These are phyloP conservation scores for Daldinia caldariorum DNA, from an alignment of 495 filamentous ascomycete genomes.

Conservation along the genomic window DNA sequence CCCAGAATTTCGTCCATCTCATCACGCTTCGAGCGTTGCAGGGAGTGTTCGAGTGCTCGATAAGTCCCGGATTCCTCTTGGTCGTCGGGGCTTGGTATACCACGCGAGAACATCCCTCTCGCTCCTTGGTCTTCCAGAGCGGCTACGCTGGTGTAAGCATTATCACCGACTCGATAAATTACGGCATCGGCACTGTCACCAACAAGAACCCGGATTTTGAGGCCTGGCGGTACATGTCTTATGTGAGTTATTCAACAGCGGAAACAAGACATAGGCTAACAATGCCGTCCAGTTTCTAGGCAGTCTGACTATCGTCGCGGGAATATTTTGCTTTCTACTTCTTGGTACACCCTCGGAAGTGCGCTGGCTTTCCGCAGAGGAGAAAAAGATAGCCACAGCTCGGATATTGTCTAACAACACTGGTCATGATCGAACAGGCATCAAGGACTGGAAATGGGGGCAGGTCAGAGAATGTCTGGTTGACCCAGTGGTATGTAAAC, in stretches of 20 bases:
- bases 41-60: constrained; percentile 49
- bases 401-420: constrained; percentile 45
- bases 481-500: constrained; percentile 37
- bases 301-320: constrained; percentile 39
- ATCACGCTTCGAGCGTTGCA: constrained; percentile 43
- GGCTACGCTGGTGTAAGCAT: constrained; percentile 45
- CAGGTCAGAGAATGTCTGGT: constrained; percentile 44
- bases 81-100: constrained; percentile 49
- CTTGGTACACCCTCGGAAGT: constrained; percentile 49
- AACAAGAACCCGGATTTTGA: constrained; percentile 31
- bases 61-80: constrained; percentile 49
- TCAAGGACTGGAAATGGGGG: constrained; percentile 46
- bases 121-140: constrained; percentile 48
- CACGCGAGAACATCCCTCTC: constrained; percentile 47
- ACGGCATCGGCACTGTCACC: constrained; percentile 45
- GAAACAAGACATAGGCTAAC: neutral
- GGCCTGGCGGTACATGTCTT: constrained; percentile 43
- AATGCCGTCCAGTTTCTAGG: constrained; percentile 46
- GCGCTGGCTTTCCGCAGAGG: constrained; percentile 44
- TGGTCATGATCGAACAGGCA: constrained; percentile 36
- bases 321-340: constrained; percentile 44
- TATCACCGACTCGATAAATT: constrained; percentile 41
- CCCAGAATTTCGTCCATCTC: constrained; percentile 38
- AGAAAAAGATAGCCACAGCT: constrained; percentile 47
- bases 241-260: constrained; percentile 7